Evolutionary conservation across 805 yeast genomes (phyloP).

Genomic region (Hanseniaspora lachancei): DNA sequence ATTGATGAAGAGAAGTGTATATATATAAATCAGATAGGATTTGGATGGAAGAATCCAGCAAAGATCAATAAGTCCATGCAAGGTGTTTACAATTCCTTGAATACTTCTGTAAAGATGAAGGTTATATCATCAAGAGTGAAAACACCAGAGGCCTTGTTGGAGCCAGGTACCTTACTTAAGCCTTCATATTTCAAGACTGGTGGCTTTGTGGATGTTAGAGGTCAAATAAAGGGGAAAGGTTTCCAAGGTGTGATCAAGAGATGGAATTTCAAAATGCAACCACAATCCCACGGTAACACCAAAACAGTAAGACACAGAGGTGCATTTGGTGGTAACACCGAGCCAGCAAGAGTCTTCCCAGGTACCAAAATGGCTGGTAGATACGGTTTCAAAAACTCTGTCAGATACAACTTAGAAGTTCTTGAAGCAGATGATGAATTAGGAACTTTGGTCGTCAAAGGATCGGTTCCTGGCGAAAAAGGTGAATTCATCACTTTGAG

Average conservation of each 20-base stretch:
- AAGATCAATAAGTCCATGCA: slow-evolving; percentile 53
- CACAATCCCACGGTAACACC: slow-evolving; percentile 93
- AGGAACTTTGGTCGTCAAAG: slow-evolving; percentile 74
- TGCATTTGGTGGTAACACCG: slow-evolving; percentile 89
- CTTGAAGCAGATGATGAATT: slow-evolving; percentile 68
- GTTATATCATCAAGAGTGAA: slow-evolving; percentile 71
- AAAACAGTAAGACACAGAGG: slow-evolving; percentile 90
- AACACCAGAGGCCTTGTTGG: slow-evolving; percentile 49
- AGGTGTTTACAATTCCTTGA: slow-evolving; percentile 66
- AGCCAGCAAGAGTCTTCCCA: slow-evolving; percentile 91
- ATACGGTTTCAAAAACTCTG: slow-evolving; percentile 69
- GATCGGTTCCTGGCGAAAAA: slow-evolving; percentile 81
- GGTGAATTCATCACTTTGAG: slow-evolving; percentile 60
- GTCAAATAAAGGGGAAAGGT: slow-evolving; percentile 84
- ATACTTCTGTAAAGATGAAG: slow-evolving; percentile 69
- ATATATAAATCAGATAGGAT: slow-evolving; percentile 77
- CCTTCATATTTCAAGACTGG: slow-evolving; percentile 81
- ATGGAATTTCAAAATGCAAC: slow-evolving; percentile 75
- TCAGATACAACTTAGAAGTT: slow-evolving; percentile 63
- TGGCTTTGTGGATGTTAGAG: slow-evolving; percentile 68
- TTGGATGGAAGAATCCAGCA: slow-evolving; percentile 50
- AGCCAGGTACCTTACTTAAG: slow-evolving; percentile 61
- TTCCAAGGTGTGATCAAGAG: slow-evolving; percentile 97
- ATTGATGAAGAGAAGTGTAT: slow-evolving; percentile 66
- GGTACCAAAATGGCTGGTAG: slow-evolving; percentile 98